Conservation (phyloP, 495 filamentous ascomycete genomes). For the Letharia columbiana region DNA sequence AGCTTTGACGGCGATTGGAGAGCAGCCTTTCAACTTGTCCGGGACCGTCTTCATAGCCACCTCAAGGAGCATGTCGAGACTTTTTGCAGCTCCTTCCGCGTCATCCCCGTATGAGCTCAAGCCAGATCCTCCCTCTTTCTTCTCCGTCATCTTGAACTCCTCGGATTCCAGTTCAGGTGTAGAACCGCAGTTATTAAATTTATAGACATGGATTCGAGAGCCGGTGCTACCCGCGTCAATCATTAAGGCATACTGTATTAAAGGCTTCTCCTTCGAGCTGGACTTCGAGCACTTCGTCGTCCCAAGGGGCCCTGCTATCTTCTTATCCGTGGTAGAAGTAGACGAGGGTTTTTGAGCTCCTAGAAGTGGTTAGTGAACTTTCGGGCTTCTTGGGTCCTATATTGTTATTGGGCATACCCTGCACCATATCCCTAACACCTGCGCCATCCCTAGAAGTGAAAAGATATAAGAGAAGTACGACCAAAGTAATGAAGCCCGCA, state of each 20-base stretch:
- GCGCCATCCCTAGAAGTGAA: slow-evolving; percentile 50
- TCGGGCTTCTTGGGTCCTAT: not conserved
- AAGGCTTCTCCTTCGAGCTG: slow-evolving; percentile 72
- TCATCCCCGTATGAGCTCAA: slow-evolving; percentile 79
- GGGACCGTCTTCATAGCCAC: slow-evolving; percentile 76
- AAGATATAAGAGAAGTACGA: slow-evolving; percentile 69
- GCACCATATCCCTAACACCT: slow-evolving; percentile 31
- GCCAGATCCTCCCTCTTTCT: slow-evolving; percentile 67
- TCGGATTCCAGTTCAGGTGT: slow-evolving; percentile 94
- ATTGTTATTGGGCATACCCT: slow-evolving; percentile 2
- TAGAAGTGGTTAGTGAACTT: not conserved
- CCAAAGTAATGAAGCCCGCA: slow-evolving; percentile 62
- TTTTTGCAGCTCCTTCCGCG: slow-evolving; percentile 78
- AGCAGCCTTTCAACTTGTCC: slow-evolving; percentile 76
- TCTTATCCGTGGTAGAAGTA: not conserved
- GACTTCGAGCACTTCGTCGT: slow-evolving; percentile 74
- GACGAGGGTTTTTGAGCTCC: slow-evolving; percentile 7
- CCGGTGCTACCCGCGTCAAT: slow-evolving; percentile 97
- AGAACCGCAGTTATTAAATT: slow-evolving; percentile 95
- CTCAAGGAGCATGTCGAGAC: slow-evolving; percentile 78
- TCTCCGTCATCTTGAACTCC: slow-evolving; percentile 80
- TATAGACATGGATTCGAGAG: slow-evolving; percentile 95
- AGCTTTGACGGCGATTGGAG: slow-evolving; percentile 90
- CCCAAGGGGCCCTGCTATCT: slow-evolving; percentile 19
- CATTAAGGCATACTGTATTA: slow-evolving; percentile 97